Evolutionary conservation across 1,284 basidiomycete species (phyloP), one percentile per base, ranked within the genome.

Genomic region (Porodaedalea pini): DNA sequence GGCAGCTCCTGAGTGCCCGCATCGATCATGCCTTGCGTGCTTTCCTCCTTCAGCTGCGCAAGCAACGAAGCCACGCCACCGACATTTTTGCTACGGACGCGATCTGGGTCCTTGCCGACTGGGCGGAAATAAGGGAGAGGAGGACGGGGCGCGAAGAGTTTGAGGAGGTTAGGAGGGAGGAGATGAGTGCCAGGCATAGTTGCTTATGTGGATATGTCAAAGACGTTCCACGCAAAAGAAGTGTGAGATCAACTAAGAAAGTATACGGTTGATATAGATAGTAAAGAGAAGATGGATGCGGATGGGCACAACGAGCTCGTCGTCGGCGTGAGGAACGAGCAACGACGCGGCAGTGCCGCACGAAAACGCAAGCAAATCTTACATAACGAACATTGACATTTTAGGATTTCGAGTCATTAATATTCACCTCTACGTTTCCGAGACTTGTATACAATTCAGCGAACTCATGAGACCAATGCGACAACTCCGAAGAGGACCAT

Each of bases 121-220:
- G 94, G 93, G 29, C 92, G 86, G 39, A 86, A 69, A 70, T 93
- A 97, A 0, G 88, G 88, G 1, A 96, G 80, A 2, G 88, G 90
- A 1, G 94, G 91, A 15, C 94, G 85, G 13, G 94, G 94, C 0
- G 93, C 89, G 70, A 98, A 98, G 63, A 98, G 87, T 71, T 94
- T 92, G 70, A 97, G 83, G 51, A 98, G 83, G 72, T 97, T 96
- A 7, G 93, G 92, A 4, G 94, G 94, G 43, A 98, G 81, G 39
- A 95, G 79, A 73, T 94, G 88, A 6, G 92, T 94, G 48, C 88
- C 87, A 29, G 87, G 88, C 87, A 90, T 90, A 41, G 63, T 66
- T 66, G 39, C 21, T 32, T 23, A n/a, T n/a, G n/a, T n/a, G n/a
- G n/a, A n/a, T n/a, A n/a, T n/a, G n/a, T n/a, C 25, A 45, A 57